A percentile compares a stretch with the other conserved stretches of the same genome.
phyloP scores from a whole-genome alignment of 768 basidiomycete species.

The Leccinum disarticulatum region DNA sequence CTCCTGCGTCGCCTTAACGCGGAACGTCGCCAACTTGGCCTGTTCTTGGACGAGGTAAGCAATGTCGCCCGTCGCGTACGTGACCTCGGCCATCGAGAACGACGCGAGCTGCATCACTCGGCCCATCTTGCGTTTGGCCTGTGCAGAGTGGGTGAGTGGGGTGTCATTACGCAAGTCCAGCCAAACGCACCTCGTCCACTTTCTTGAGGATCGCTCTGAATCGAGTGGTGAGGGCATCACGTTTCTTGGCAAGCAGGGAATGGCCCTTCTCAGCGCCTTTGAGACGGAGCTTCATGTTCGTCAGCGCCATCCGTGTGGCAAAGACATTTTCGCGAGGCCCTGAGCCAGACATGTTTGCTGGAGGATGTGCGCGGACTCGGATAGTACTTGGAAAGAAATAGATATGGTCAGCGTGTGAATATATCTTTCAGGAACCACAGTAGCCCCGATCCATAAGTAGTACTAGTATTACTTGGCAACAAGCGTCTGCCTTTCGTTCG shows the following conservation, averaged over 20 bases:
- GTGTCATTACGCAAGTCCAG: slow-evolving; percentile 6
- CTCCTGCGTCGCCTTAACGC: slow-evolving; percentile 93
- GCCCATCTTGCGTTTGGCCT: slow-evolving; percentile 99
- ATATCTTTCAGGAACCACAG: too few relatives aligned
- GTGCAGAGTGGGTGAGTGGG: not conserved
- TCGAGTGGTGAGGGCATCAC: slow-evolving; percentile 92
- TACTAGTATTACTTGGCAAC: too few relatives aligned
- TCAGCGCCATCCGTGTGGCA: slow-evolving; percentile 96
- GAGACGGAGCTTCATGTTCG: slow-evolving; percentile 85
- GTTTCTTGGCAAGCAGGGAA: slow-evolving; percentile 94
- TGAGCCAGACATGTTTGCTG: slow-evolving; percentile 74
- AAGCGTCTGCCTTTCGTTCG: too few relatives aligned
- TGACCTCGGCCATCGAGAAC: slow-evolving; percentile 98
- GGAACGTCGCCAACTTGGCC: slow-evolving; percentile 87
- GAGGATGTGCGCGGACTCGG: too few relatives aligned
- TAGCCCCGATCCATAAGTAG: too few relatives aligned
- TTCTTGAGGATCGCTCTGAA: slow-evolving; percentile 93
- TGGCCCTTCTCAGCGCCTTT: slow-evolving; percentile 96
- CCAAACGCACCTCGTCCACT: slow-evolving; percentile 92
- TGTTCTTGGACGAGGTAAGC: slow-evolving; percentile 97
- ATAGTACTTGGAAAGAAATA: too few relatives aligned
- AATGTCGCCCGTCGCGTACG: slow-evolving; percentile 96
- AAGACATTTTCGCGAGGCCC: slow-evolving; percentile 92
- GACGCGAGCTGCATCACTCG: slow-evolving; percentile 98
- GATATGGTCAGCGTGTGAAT: too few relatives aligned